Evolutionary conservation across 1,139 yeast species (phyloP), one percentile per base, ranked within the genome.

Genomic region (Saccharomyces pastorianus): DNA sequence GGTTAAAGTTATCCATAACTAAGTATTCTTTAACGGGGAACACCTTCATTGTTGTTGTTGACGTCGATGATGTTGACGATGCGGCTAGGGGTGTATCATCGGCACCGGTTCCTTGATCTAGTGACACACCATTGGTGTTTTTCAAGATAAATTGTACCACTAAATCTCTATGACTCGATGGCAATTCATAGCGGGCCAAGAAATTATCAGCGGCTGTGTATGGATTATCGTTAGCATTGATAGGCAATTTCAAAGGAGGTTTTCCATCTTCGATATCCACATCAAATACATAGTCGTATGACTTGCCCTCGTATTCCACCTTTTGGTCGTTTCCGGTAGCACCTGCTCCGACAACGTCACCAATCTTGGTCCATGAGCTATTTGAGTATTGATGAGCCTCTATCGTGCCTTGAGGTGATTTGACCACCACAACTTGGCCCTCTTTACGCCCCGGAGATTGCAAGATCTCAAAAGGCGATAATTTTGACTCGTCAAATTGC

Each of bases 271-370:
- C 83, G 47, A 93, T 80, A 68, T 95, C 98, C 27, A 95, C 98
- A 69, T 95, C 97, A 72, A 95, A 93, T 6, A 95, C 95, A 65
- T 81, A 95, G 70, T 95, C 99, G 73, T 88, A 95, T 63, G 77
- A 78, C 56, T 80, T 73, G 4, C 97, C 98, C 46, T 83, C 76
- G 63, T 73, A 83, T 48, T 76, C 79, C 38, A 76, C 75, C 65
- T 89, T 89, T 54, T 78, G 77, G 42, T 76, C 77, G 23, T 72
- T 70, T 1, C 83, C 75, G 4, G 71, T 67, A 6, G 81, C 73
- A 0, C 84, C 76, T 0, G 88, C 76, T 6, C 86, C 83, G 7
- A 91, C 95, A 27, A 95, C 96, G 64, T 91, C 96, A 4, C 99
- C 99, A 52, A 93, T 82, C 65, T 90, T 90, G 44, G 74, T 67